Evolutionary conservation across 1,139 yeast genomes (phyloP), one percentile per base, ranked within the genome.

Genomic region (Geotrichum histeridarum): DNA sequence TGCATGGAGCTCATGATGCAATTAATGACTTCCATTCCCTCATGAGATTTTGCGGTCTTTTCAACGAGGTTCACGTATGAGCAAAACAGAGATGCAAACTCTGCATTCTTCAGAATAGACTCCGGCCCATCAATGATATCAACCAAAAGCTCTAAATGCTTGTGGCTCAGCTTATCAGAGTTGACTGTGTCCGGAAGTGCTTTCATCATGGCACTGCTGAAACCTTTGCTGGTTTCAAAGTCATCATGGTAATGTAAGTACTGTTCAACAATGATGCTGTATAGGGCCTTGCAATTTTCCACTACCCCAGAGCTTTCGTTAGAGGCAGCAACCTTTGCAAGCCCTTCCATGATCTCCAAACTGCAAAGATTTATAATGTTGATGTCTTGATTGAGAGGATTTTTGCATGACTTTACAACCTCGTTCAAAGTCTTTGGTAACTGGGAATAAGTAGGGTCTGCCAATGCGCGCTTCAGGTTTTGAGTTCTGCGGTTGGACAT

Each of bases 71-170:
- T 50, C 45, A 50, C 30, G 38, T 38, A 44, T 17, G 46, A 36
- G n/a, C 53, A 43, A 15, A 54, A 41, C 4, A 54, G 35, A 11
- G 44, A 37, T 8, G 48, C 42, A 36, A 39, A 42, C 15, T 43
- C 44, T 12, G 36, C 15, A 31, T 45, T 46, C 42, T 38, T 49
- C 15, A 54, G 43, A 11, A 50, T 42, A 11, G 37, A 30, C 9
- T 38, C 42, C 6, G 49, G 18, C 15, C 54, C 50, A 42, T 54
- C 54, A 42, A 54, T 48, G 8, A 43, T 32, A 30, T 54, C 51
- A 41, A 54, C 42, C 33, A 54, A 27, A 30, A 50, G 36, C 8
- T 39, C 30, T 33, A 51, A 41, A 45, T 45, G 50, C 15, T 51
- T 37, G 2, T n/a, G 27, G 30, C 30, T n/a, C 43, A 41, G 43